phyloP scores from a whole-genome alignment of 140 eudicot genomes.

The Oenanthe javanica region DNA sequence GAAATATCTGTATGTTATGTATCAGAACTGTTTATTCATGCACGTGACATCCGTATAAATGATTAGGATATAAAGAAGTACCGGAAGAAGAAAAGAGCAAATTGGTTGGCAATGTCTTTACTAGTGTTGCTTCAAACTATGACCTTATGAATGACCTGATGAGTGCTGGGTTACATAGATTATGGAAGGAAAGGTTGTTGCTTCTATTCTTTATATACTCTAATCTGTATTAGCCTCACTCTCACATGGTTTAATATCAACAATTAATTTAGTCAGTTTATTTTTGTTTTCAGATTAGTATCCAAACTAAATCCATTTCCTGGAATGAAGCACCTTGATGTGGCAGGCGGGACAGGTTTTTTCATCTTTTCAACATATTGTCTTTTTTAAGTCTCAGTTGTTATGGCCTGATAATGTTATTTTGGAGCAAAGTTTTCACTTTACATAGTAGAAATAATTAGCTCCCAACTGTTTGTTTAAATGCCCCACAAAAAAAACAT shows the following conservation, averaged over 20 bases:
- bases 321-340: conserved; percentile 99
- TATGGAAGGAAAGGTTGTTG: conserved; percentile 54
- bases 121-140: conserved; percentile 81
- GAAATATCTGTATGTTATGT: neutral
- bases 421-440: neutral
- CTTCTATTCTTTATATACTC: neutral
- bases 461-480: neutral
- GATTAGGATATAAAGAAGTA: conserved; percentile 79
- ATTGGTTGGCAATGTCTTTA: conserved; percentile 90
- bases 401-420: neutral
- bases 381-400: neutral
- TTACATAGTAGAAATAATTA: neutral
- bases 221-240: neutral
- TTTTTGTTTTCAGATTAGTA: conserved; percentile 48
- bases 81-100: conserved; percentile 84
- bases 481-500: neutral
- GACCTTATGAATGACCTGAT: conserved; percentile 95
- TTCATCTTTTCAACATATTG: neutral
- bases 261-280: neutral
- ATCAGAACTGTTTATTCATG: neutral
- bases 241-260: neutral
- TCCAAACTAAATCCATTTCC: conserved; percentile 87
- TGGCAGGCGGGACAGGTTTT: conserved; percentile 97
- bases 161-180: conserved; percentile 93
- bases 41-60: neutral